These are phyloP conservation scores for Trichoderma semiorbis DNA, from an alignment of 2,329 filamentous ascomycete species.

Conservation along the genomic window DNA sequence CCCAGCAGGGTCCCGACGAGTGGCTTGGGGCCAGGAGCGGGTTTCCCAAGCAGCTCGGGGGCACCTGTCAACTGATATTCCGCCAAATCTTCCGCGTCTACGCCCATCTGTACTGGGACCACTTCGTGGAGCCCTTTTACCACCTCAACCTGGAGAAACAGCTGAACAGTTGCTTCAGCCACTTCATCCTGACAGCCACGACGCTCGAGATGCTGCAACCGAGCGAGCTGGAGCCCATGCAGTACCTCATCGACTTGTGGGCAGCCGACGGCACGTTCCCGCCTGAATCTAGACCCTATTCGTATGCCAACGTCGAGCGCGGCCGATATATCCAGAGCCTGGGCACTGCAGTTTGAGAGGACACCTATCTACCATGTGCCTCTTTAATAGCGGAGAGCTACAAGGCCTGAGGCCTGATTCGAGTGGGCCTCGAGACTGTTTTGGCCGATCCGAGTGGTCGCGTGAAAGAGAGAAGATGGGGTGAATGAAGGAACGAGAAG, in stretches of 20 bases:
- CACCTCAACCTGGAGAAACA: slow-evolving; percentile 71
- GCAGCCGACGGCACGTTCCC: slow-evolving; percentile 80
- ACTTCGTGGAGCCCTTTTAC: slow-evolving; percentile 78
- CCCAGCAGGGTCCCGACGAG: slow-evolving; percentile 55
- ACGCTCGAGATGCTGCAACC: slow-evolving; percentile 75
- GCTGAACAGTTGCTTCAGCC: slow-evolving; percentile 77
- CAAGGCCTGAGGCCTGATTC: not conserved
- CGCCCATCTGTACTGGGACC: slow-evolving; percentile 91
- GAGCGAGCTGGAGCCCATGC: slow-evolving; percentile 87
- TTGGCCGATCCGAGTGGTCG: not conserved
- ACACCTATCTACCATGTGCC: not conserved
- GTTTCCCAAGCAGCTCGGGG: slow-evolving; percentile 79
- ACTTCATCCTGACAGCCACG: slow-evolving; percentile 73
- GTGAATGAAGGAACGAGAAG: not conserved
- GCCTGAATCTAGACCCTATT: slow-evolving; percentile 59
- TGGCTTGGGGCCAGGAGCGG: slow-evolving; percentile 87
- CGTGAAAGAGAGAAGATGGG: not conserved
- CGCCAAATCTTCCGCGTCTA: slow-evolving; percentile 97
- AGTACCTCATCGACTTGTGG: slow-evolving; percentile 84
- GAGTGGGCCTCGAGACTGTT: not conserved
- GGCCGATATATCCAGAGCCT: slow-evolving; percentile 21
- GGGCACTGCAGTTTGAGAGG: not conserved
- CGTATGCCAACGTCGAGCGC: slow-evolving; percentile 49
- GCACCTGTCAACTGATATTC: slow-evolving; percentile 84
- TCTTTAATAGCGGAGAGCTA: not conserved